A percentile compares a stretch with the other conserved stretches of the same genome.
Conservation (phyloP, 2,329 filamentous ascomycete genomes). For the Cordyceps farinosa region DNA sequence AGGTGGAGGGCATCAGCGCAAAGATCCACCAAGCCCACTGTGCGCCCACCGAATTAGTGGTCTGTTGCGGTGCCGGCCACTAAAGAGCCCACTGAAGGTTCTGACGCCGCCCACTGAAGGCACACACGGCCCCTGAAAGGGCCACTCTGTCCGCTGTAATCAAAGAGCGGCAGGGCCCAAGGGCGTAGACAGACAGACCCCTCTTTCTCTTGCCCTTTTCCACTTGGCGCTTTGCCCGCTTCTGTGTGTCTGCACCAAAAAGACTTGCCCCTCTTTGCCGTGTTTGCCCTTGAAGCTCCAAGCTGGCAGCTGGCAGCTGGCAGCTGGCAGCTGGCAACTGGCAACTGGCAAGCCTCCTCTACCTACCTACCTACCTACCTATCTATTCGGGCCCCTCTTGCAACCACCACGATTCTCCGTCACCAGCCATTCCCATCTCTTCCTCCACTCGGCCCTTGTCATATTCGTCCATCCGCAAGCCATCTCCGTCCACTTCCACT, state of each 20-base stretch:
- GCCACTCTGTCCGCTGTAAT: neutral
- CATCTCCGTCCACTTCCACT: neutral
- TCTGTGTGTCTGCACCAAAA: too few relatives aligned
- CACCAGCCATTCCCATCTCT: neutral
- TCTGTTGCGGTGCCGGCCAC: neutral
- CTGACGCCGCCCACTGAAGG: neutral
- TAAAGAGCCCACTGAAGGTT: neutral
- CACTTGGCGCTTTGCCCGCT: too few relatives aligned
- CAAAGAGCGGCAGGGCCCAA: neutral
- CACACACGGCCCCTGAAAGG: neutral
- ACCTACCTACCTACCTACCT: too few relatives aligned
- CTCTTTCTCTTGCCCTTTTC: too few relatives aligned
- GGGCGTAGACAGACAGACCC: too few relatives aligned
- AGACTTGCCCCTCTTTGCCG: too few relatives aligned
- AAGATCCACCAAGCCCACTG: neutral
- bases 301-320: too few relatives aligned
- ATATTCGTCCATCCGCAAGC: neutral
- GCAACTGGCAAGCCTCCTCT: neutral
- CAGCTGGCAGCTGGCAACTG: too few relatives aligned
- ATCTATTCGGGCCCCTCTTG: neutral
- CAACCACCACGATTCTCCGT: neutral
- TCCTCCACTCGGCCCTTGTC: constrained; percentile 7
- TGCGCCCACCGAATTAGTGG: neutral
- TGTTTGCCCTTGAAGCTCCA: too few relatives aligned
- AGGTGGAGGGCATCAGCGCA: neutral